Conservation (phyloP, 331 rosid species). For the Quercus tomentella region DNA sequence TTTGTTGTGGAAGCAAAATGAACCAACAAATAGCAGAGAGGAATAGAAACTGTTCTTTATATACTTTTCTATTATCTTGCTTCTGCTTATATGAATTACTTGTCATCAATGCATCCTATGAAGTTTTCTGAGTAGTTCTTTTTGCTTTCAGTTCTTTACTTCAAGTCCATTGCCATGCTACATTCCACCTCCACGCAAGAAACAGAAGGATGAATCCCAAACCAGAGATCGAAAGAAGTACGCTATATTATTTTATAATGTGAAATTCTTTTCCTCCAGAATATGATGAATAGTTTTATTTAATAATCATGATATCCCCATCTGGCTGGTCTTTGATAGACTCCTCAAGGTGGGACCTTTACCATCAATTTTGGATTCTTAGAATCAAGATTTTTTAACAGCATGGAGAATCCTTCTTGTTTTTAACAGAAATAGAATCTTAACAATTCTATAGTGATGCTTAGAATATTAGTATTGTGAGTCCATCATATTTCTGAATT, state of each 20-base stretch:
- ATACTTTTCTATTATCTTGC: background rate
- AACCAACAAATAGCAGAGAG: too few species aligned
- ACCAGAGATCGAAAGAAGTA: conserved; percentile 42
- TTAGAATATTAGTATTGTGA: background rate
- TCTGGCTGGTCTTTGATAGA: background rate
- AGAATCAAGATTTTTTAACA: background rate
- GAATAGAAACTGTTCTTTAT: background rate
- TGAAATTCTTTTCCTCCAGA: conserved; percentile 6
- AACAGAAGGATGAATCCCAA: conserved; percentile 40
- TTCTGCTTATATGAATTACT: conserved; percentile 1
- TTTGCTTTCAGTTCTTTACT: conserved; percentile 60
- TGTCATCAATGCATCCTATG: background rate
- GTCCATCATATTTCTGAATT: background rate
- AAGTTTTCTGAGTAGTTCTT: background rate
- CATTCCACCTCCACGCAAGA: conserved; percentile 40
- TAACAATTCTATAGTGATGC: background rate
- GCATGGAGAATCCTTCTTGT: background rate
- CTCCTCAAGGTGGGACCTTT: background rate
- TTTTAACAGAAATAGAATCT: background rate
- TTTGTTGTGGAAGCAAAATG: background rate
- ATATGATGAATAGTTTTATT: background rate
- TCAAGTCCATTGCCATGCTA: conserved; percentile 58
- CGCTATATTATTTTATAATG: conserved; percentile 6
- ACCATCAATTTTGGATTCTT: background rate
- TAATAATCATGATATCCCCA: background rate